Evolutionary conservation across 2,329 filamentous ascomycete genomes (phyloP).

Genomic region (Simplicillium sp.): DNA sequence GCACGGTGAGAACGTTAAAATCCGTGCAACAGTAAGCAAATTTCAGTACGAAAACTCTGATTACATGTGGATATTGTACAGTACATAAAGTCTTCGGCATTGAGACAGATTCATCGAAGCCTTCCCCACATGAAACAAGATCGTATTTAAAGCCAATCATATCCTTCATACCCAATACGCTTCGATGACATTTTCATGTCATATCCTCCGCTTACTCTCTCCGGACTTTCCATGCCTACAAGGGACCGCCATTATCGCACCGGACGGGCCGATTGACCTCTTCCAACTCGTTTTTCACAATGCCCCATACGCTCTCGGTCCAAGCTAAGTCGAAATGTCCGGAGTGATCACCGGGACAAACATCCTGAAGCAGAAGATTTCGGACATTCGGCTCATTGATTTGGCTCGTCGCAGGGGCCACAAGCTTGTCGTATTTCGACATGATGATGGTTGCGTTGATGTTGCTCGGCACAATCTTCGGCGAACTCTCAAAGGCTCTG

Average conservation of each 20-base stretch:
- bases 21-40: no score
- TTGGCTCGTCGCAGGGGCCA: background rate
- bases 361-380: background rate
- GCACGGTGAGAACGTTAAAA: no score
- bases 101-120: no score
- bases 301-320: background rate
- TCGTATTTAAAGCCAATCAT: no score
- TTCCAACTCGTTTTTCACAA: constrained; percentile 1
- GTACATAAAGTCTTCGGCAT: no score
- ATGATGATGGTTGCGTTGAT: background rate
- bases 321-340: background rate
- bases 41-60: no score
- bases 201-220: no score
- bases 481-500: background rate
- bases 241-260: background rate
- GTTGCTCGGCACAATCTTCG: constrained; percentile 1
- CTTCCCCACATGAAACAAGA: no score
- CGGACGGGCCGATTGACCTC: background rate
- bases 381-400: background rate
- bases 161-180: no score
- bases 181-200: no score
- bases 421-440: background rate
- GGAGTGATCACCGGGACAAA: background rate
- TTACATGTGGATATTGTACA: no score
- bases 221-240: no score